Evolutionary conservation across 768 basidiomycete species (phyloP).

Genomic region (Sistotremastrum suecicum): DNA sequence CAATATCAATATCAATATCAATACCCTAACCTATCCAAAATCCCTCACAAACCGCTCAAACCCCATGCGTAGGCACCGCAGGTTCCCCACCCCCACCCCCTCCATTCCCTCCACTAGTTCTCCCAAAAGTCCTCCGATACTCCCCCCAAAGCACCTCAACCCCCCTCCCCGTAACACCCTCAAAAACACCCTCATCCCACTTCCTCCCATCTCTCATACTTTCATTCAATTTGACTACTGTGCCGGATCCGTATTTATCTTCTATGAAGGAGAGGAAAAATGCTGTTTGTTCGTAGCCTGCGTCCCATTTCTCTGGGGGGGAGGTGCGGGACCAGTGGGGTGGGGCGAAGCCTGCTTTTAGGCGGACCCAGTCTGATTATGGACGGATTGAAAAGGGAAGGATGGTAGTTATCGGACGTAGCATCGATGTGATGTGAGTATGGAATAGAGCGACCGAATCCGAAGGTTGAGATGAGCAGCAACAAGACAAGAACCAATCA

Average conservation of each 20-base stretch:
- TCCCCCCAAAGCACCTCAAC: conserved; percentile 43
- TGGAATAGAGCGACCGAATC: no score
- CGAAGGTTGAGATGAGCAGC: no score
- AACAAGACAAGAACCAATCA: neutral
- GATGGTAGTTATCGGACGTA: no score
- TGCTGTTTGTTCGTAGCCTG: conserved; percentile 59
- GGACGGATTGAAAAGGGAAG: no score
- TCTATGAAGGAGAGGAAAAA: conserved; percentile 38
- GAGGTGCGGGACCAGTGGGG: conserved; percentile 52
- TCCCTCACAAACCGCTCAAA: no score
- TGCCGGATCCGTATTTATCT: conserved; percentile 33
- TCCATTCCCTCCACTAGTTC: neutral
- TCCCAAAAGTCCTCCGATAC: conserved; percentile 20
- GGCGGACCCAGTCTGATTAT: conserved; percentile 51
- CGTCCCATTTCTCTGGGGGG: conserved; percentile 47
- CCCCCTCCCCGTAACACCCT: conserved; percentile 33
- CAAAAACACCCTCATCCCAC: conserved; percentile 40
- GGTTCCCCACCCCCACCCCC: neutral
- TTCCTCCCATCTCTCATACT: conserved; percentile 28
- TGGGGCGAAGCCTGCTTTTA: conserved; percentile 40
- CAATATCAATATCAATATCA: no score
- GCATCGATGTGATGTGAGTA: no score
- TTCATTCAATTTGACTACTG: conserved; percentile 44
- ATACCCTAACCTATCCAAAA: no score
- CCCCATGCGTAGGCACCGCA: no score